Evolutionary conservation across 768 basidiomycete genomes (phyloP), one percentile per base, ranked within the genome.

Genomic region (Tubosaeta sp.): DNA sequence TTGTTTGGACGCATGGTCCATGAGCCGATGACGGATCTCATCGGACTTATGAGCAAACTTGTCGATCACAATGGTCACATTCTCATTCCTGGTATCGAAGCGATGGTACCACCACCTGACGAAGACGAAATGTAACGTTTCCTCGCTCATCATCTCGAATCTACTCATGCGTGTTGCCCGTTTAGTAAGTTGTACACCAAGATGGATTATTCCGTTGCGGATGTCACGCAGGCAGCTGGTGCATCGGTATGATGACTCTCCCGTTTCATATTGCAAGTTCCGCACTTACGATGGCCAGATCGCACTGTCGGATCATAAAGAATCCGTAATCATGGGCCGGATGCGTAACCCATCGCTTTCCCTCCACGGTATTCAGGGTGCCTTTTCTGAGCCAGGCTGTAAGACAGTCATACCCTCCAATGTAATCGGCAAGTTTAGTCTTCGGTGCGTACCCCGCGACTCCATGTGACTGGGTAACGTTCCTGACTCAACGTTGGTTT

Each of bases 391-490:
- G 0, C 77, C 80, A 0, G 91, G 90, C 3, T 81, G 78, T 18
- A 93, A 92, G 81, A 97, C 94, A 0, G 94, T 97, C 62, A 98
- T 97, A 51, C 94, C 94, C 0, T 91, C 92, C 29, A 84, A 84
- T 52, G 90, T 88, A 10, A 68, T 79, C 31, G 94, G 94, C 39
- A 96, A 96, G 71, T 98, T 96, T 76, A 94, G 91, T 61, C 89
- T 98, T 68, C 88, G 94, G 76, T 87, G 68, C 25, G 79, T 69
- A 14, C 29, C 27, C 18, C 27, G n/a, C 47, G 36, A 44, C 31
- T 29, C 25, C 32, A 34, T n/a, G 19, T 24, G 18, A 35, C 9
- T 4, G 27, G 27, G 4, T 21, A 48, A 48, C n/a, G 44, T 27
- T 47, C 25, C 6, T 30, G 19, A 34, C 32, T 10, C 22, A 3